Percentiles rank a stretch among this genome's conserved stretches.
These are phyloP conservation scores for Penicillium pulvis DNA, from an alignment of 495 filamentous ascomycete genomes.

Conservation along the genomic window DNA sequence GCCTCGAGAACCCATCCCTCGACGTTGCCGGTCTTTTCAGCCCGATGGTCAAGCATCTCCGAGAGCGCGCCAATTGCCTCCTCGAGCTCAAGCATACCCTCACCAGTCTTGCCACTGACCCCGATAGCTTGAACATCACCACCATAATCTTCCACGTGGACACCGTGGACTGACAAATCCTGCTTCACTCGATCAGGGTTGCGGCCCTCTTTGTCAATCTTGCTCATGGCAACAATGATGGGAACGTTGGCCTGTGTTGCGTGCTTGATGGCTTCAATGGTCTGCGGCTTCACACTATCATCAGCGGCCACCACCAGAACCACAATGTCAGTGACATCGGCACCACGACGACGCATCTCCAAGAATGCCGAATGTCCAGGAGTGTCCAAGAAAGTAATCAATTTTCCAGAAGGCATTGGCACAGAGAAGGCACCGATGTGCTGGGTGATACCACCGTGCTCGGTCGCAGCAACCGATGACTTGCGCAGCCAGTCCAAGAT, in stretches of 20 bases:
- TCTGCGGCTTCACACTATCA: constrained; percentile 97
- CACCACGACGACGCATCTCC: constrained; percentile 92
- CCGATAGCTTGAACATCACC: constrained; percentile 90
- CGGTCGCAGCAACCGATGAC: constrained; percentile 83
- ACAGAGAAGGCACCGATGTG: constrained; percentile 99
- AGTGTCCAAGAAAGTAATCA: constrained; percentile 95
- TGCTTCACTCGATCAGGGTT: constrained; percentile 81
- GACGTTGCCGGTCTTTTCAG: constrained; percentile 70
- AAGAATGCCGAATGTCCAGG: constrained; percentile 96
- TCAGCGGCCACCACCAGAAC: constrained; percentile 96
- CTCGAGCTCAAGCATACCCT: constrained; percentile 89
- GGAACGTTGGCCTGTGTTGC: constrained; percentile 88
- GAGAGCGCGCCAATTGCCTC: constrained; percentile 81
- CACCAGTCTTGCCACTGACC: constrained; percentile 91
- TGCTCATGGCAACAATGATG: constrained; percentile 98
- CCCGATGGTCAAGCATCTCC: constrained; percentile 87
- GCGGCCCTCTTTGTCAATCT: constrained; percentile 85
- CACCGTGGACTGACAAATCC: constrained; percentile 79
- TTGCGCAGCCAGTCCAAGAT: constrained; percentile 93
- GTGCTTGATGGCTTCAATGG: constrained; percentile 94
- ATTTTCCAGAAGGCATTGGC: constrained; percentile 77
- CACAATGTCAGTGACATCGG: constrained; percentile 95
- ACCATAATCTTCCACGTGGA: constrained; percentile 93
- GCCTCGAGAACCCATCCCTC: constrained; percentile 97
- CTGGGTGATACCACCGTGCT: constrained; percentile 97